Evolutionary conservation across 768 basidiomycete genomes (phyloP).

Genomic region (Leccinum disarticulatum): DNA sequence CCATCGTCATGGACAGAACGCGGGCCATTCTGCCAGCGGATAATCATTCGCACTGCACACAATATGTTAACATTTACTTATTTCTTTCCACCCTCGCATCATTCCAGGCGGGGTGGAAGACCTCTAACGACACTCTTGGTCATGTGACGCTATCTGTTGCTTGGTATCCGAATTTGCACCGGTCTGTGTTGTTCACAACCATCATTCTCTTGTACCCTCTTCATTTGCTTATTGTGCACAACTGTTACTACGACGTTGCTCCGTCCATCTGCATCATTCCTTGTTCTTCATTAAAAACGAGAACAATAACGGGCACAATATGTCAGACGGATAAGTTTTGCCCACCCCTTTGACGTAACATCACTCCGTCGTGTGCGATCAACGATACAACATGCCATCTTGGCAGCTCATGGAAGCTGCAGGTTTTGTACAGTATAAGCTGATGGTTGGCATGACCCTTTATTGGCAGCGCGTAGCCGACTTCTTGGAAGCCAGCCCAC

Average conservation of each 20-base stretch:
- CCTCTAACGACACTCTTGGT: slow-evolving; percentile 25
- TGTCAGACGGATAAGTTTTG: not conserved
- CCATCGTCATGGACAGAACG: slow-evolving; percentile 25
- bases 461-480: slow-evolving; percentile 14
- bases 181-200: slow-evolving; percentile 12
- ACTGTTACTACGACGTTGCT: slow-evolving; percentile 9
- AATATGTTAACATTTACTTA: slow-evolving; percentile 33
- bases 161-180: slow-evolving; percentile 17
- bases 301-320: slow-evolving; percentile 12
- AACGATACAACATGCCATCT: slow-evolving; percentile 4
- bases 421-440: slow-evolving; percentile 23
- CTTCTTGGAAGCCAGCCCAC: slow-evolving; percentile 25
- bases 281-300: slow-evolving; percentile 3
- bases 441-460: slow-evolving; percentile 9
- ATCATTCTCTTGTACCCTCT: slow-evolving; percentile 13
- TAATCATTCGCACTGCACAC: slow-evolving; percentile 28
- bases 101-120: slow-evolving; percentile 15
- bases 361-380: not conserved
- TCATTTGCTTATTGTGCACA: slow-evolving; percentile 14
- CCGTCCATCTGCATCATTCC: slow-evolving; percentile 1
- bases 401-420: slow-evolving; percentile 17
- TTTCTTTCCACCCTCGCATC: slow-evolving; percentile 20
- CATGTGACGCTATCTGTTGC: slow-evolving; percentile 26
- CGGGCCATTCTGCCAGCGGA: slow-evolving; percentile 31
- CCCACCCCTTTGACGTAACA: slow-evolving; percentile 11